Conservation (phyloP, 2,329 filamentous ascomycete species). For the Macroventuria anomochaeta region DNA sequence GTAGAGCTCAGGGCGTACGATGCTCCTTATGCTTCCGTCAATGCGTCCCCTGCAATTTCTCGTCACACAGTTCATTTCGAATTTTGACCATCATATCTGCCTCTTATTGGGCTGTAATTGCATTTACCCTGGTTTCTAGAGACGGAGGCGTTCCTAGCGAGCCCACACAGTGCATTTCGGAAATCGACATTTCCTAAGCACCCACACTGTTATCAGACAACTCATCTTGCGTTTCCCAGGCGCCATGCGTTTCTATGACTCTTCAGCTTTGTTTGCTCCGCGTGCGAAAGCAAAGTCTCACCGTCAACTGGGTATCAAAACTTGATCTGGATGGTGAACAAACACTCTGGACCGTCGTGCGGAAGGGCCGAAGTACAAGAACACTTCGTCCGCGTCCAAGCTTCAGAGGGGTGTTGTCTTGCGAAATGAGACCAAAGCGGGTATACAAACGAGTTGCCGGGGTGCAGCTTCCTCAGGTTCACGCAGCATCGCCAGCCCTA, state of each 20-base stretch:
- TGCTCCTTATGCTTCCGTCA: constrained; percentile 38
- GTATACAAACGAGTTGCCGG: constrained; percentile 7
- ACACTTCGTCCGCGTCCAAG: constrained; percentile 10
- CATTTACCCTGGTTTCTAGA: constrained; percentile 28
- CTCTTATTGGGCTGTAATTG: constrained; percentile 39
- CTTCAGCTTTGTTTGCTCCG: constrained; percentile 40
- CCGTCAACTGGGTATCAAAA: constrained; percentile 6
- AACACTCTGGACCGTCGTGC: constrained; percentile 2
- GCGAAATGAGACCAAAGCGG: neutral
- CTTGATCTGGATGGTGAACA: neutral
- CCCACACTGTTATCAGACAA: constrained; percentile 44
- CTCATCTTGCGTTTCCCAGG: constrained; percentile 46
- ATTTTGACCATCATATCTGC: constrained; percentile 34
- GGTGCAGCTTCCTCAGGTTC: constrained; percentile 30
- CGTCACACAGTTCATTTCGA: constrained; percentile 46
- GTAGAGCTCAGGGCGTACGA: constrained; percentile 27
- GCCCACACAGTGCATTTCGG: constrained; percentile 38
- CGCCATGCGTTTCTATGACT: constrained; percentile 38
- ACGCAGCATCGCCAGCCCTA: constrained; percentile 39
- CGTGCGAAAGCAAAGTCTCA: constrained; percentile 21
- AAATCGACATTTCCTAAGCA: constrained; percentile 31
- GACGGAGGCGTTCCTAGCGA: constrained; percentile 35
- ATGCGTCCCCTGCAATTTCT: constrained; percentile 41
- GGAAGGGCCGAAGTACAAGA: constrained; percentile 2
- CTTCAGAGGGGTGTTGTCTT: neutral